Conservation (phyloP, 1,284 basidiomycete species). For the Ganoderma meredithae region DNA sequence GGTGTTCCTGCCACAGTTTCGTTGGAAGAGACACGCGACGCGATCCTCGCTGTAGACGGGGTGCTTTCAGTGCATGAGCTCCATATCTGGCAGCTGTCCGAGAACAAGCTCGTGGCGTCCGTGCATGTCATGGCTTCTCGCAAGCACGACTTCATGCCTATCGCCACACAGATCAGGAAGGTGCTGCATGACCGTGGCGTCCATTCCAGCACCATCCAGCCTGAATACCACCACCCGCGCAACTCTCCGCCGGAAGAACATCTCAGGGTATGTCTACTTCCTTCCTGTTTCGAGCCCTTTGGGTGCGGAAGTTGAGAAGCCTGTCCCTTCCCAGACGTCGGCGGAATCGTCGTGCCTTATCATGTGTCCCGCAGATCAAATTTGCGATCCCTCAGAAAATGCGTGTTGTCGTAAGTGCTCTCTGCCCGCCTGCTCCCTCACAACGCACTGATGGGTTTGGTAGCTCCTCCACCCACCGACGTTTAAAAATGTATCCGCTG, state of each 20-base stretch:
- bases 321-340: slow-evolving; percentile 35
- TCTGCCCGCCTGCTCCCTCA: slow-evolving; percentile 10
- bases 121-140: slow-evolving; percentile 92
- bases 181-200: slow-evolving; percentile 92
- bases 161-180: slow-evolving; percentile 86
- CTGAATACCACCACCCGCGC: slow-evolving; percentile 67
- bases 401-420: slow-evolving; percentile 80
- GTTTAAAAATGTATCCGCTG: slow-evolving; percentile 36
- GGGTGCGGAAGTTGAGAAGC: slow-evolving; percentile 31
- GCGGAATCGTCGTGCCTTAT: slow-evolving; percentile 48
- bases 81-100: slow-evolving; percentile 95
- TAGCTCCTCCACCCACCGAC: slow-evolving; percentile 57
- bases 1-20: slow-evolving; percentile 93
- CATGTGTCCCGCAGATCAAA: slow-evolving; percentile 63
- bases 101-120: slow-evolving; percentile 91
- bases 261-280: slow-evolving; percentile 50
- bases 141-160: slow-evolving; percentile 88
- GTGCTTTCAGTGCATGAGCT: slow-evolving; percentile 95
- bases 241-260: slow-evolving; percentile 52
- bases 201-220: slow-evolving; percentile 92
- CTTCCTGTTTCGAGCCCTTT: slow-evolving; percentile 38
- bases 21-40: slow-evolving; percentile 83
- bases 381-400: slow-evolving; percentile 73
- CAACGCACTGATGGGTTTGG: slow-evolving; percentile 9
- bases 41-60: slow-evolving; percentile 85